Percentiles rank a stretch among this genome's conserved stretches.
These are phyloP conservation scores for Spathaspora arborariae DNA, from an alignment of 805 yeast species.

Conservation along the genomic window DNA sequence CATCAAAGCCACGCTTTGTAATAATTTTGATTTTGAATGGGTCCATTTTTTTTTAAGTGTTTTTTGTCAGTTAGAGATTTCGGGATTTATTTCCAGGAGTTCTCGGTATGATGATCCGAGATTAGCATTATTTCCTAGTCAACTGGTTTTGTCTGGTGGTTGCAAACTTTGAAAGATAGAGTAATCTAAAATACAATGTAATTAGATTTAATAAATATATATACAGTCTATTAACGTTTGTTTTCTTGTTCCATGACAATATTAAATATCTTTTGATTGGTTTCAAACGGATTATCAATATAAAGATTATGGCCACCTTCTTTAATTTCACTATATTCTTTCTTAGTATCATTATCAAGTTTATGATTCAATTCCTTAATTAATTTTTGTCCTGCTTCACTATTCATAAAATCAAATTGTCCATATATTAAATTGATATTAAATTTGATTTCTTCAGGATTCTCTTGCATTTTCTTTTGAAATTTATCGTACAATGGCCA, in stretches of 20 bases:
- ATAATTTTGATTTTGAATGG: no score
- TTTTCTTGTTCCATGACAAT: slow-evolving; percentile 9
- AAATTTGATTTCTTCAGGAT: slow-evolving; percentile 13
- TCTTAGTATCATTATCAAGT: slow-evolving; percentile 10
- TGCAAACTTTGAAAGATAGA: no score
- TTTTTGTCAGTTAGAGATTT: no score
- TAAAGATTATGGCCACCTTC: slow-evolving; percentile 45
- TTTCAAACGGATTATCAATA: slow-evolving; percentile 43
- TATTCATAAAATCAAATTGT: slow-evolving; percentile 70
- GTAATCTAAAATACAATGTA: no score
- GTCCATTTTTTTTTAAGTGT: no score
- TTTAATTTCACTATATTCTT: slow-evolving; percentile 20
- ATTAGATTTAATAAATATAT: not conserved
- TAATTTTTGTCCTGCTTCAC: slow-evolving; percentile 45
- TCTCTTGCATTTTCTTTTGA: slow-evolving; percentile 21
- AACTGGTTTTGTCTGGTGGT: no score
- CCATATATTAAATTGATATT: slow-evolving; percentile 57
- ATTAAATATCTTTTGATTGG: slow-evolving; percentile 23
- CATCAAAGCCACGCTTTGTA: no score
- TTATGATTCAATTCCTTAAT: slow-evolving; percentile 17
- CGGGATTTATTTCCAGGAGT: no score
- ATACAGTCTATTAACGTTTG: not conserved
- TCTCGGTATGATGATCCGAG: no score
- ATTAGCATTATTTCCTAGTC: no score
- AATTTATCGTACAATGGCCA: slow-evolving; percentile 65